These are phyloP conservation scores for Naematelia aurantialba DNA, from an alignment of 768 basidiomycete species.

Conservation along the genomic window DNA sequence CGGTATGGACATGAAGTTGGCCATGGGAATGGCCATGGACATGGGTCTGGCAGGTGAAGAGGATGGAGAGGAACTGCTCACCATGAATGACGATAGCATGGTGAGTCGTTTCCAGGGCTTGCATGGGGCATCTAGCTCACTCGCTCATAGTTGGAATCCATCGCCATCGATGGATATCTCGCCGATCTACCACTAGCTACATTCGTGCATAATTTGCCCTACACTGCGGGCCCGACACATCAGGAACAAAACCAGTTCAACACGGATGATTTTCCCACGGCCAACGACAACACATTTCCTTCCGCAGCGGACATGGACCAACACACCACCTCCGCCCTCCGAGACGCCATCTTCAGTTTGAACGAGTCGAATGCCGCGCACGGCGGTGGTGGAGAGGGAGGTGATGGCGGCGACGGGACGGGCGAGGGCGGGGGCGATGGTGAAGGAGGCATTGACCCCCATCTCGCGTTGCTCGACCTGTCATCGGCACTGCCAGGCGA, in stretches of 20 bases:
- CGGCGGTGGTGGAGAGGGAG: constrained; percentile 7
- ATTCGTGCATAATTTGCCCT: constrained; percentile 42
- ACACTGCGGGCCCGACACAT: constrained; percentile 11
- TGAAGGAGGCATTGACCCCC: constrained; percentile 27
- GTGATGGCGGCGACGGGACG: constrained; percentile 13
- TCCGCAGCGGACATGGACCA: constrained; percentile 39
- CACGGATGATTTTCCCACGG: constrained; percentile 27
- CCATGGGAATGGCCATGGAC: constrained; percentile 45
- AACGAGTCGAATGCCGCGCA: constrained; percentile 27
- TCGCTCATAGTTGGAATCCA: constrained; percentile 34
- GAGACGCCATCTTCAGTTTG: constrained; percentile 45
- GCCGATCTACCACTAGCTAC: constrained; percentile 42
- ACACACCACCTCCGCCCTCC: constrained; percentile 44
- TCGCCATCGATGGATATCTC: constrained; percentile 45
- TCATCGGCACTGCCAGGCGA: constrained; percentile 12
- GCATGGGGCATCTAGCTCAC: neutral
- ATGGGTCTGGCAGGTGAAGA: constrained; percentile 42
- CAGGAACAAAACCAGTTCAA: constrained; percentile 17
- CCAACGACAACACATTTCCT: constrained; percentile 28
- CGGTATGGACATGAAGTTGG: constrained; percentile 40
- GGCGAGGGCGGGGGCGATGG: constrained; percentile 23
- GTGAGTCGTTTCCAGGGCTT: constrained; percentile 16
- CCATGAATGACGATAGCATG: constrained; percentile 44
- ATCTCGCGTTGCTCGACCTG: constrained; percentile 42
- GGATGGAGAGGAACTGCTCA: constrained; percentile 41